These are phyloP conservation scores for Fusarium dlaminii DNA, from an alignment of 2,329 filamentous ascomycete genomes.

Conservation along the genomic window DNA sequence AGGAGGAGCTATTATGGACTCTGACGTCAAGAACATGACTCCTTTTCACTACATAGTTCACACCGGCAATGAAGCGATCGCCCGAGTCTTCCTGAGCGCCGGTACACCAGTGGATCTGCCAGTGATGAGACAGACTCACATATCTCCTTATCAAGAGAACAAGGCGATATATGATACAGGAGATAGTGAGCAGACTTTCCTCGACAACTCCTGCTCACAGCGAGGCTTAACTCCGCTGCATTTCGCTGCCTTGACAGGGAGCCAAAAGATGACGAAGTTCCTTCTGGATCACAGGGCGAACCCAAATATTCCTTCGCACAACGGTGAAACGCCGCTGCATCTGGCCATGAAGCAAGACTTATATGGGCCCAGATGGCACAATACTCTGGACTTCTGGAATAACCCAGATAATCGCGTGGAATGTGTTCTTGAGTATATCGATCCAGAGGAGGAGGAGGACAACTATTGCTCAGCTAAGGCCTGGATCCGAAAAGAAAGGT, in stretches of 20 bases:
- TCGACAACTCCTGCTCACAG: background rate
- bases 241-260: background rate
- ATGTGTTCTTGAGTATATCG: background rate
- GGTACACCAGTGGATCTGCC: background rate
- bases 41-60: background rate
- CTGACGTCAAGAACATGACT: background rate
- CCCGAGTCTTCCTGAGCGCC: background rate
- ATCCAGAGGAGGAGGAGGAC: background rate
- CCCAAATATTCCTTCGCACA: background rate
- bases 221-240: background rate
- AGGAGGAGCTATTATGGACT: background rate
- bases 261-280: background rate
- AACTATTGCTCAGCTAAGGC: background rate
- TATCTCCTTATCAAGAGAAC: background rate
- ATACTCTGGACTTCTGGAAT: background rate
- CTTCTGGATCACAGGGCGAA: background rate
- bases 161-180: no score
- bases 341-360: background rate
- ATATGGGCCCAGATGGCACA: background rate
- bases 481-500: background rate
- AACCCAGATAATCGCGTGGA: background rate
- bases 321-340: background rate
- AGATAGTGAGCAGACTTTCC: accelerated
- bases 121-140: background rate
- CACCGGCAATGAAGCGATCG: background rate